phyloP scores from a whole-genome alignment of 208 protist species.

The Acanthamoeba culbertsoni region DNA sequence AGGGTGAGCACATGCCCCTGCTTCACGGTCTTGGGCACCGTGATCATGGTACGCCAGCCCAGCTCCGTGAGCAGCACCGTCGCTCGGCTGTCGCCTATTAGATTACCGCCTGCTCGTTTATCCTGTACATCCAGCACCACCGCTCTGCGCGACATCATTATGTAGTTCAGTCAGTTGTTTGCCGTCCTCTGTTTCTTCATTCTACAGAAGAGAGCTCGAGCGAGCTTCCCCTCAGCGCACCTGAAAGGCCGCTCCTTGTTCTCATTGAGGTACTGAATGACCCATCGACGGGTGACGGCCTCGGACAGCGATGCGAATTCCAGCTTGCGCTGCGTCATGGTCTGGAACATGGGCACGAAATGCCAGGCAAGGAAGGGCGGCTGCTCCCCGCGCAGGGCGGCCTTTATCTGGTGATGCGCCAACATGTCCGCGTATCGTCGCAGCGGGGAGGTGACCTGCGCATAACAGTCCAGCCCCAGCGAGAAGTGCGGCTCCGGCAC shows the following conservation, averaged over 20 bases:
- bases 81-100: neutral
- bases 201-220: neutral
- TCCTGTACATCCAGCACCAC: slow-evolving; percentile 35
- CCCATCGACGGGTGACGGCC: neutral
- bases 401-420: slow-evolving; percentile 45
- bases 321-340: neutral
- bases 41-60: slow-evolving; percentile 7
- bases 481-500: neutral
- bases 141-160: neutral
- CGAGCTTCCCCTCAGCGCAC: neutral
- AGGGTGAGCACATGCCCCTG: slow-evolving; percentile 16
- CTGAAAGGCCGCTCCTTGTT: slow-evolving; percentile 22
- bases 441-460: slow-evolving; percentile 19
- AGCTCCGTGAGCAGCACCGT: slow-evolving; percentile 9
- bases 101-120: slow-evolving; percentile 1
- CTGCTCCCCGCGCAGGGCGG: neutral
- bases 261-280: slow-evolving; percentile 19
- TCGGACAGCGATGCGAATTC: slow-evolving; percentile 8
- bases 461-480: neutral
- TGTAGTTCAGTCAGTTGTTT: too few relatives aligned
- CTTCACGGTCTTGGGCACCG: slow-evolving; percentile 30
- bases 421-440: slow-evolving; percentile 36
- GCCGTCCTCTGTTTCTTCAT: too few relatives aligned
- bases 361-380: slow-evolving; percentile 1
- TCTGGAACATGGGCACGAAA: slow-evolving; percentile 26